Percentiles rank a stretch among this genome's conserved stretches.
These are phyloP conservation scores for Trichoderma orchidacearum DNA, from an alignment of 495 filamentous ascomycete genomes.

Conservation along the genomic window DNA sequence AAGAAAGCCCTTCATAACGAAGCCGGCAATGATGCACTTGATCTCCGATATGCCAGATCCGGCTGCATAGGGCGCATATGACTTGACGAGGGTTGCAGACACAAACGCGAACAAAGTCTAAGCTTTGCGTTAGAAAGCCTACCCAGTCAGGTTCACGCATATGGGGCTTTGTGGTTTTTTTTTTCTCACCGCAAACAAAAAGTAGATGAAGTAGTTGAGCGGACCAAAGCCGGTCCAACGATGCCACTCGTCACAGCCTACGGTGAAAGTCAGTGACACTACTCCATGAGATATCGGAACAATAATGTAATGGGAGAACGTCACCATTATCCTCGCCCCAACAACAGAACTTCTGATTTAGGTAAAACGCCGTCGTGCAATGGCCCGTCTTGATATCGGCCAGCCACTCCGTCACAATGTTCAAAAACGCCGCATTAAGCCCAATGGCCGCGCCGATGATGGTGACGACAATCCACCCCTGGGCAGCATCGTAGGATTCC, in stretches of 20 bases:
- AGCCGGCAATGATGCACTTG: conserved; percentile 99
- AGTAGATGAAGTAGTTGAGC: conserved; percentile 80
- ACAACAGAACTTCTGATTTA: conserved; percentile 97
- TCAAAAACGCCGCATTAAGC: conserved; percentile 82
- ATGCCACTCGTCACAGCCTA: conserved; percentile 83
- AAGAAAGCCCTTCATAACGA: conserved; percentile 97
- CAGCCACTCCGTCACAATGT: conserved; percentile 95
- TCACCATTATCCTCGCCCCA: conserved; percentile 86
- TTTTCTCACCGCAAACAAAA: conserved; percentile 65
- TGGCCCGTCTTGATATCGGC: conserved; percentile 90
- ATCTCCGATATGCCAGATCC: conserved; percentile 98
- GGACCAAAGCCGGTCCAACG: conserved; percentile 67
- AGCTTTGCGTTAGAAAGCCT: conserved; percentile 6
- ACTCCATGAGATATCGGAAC: background rate
- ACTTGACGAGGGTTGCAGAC: conserved; percentile 75
- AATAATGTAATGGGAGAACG: conserved; percentile 5
- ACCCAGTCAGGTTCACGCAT: background rate
- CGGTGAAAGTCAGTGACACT: conserved; percentile 11
- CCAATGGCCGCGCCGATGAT: conserved; percentile 88
- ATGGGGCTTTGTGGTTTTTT: no score
- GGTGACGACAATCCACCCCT: conserved; percentile 96
- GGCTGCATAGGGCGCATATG: conserved; percentile 91
- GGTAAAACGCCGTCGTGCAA: conserved; percentile 89
- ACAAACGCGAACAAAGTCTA: conserved; percentile 71
- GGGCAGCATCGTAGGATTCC: conserved; percentile 90